Base-by-base conservation (phyloP, 2,329 filamentous ascomycete species). In the Chrysosporium keratinophilum region DNA sequence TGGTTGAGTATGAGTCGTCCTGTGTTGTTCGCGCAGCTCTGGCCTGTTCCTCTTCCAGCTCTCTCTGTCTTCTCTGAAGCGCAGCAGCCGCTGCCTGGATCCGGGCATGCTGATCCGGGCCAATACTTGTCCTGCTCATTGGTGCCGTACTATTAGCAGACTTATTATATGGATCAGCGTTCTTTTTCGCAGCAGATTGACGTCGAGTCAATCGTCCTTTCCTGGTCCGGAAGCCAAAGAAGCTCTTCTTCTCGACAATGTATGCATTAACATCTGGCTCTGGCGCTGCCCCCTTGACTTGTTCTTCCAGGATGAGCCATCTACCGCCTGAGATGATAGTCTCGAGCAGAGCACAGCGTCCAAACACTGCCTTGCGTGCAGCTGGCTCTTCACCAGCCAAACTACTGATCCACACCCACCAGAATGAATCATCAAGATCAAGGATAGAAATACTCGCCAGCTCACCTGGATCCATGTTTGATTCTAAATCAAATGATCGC, bases 371-470 rank as follows among this genome's bases (percentile, higher is more conserved):
- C 67, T 98, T 98, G 57, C 93, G 82, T 45, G 84, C 79, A 0
- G 82, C 71, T 0, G 90, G 87, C 71, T 98, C 93, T 64, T 98
- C 93, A 0, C 83, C 86, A 1, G 91, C 89, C 63, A 98, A 74
- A 76, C 91, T 97, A 62, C 83, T 94, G 78, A 98, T 97, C 93
- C 93, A 98, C 3, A 97, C 93, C 91, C 93, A 97, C 93, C 93
- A 98, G 69, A 98, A 98, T 1, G 89, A 85, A 67, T 97, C 91
- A 62, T 98, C 93, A 4, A 98, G 76, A 58, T 93, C 84, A 54
- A 97, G 80, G 37, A 79, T 79, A 20, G 81, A 86, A 64, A 98
- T 95, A 66, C 89, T 97, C 31, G 93, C 93, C 54, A 98, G 78
- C 75, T 98, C 93, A 50, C 89, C 93, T 0, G 91, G 93, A 59